Evolutionary conservation across 768 basidiomycete species (phyloP).

Genomic region (Podaxis carcinomalis): DNA sequence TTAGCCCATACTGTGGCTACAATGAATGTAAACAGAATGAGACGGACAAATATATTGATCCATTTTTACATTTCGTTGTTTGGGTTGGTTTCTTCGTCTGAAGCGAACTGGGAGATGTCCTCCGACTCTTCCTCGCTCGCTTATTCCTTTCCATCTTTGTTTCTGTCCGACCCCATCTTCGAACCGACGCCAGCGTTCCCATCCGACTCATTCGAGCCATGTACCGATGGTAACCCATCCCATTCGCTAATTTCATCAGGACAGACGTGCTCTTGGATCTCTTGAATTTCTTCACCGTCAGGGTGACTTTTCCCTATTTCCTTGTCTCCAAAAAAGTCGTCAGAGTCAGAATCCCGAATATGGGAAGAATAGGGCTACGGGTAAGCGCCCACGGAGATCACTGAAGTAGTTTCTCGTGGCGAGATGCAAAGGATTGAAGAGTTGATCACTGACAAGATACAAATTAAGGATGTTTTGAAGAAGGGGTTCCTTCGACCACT

Average conservation of each 20-base stretch:
- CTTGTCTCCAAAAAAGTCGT: not conserved
- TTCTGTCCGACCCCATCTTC: not conserved
- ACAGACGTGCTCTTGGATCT: too few relatives aligned
- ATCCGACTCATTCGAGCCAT: too few relatives aligned
- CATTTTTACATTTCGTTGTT: too few relatives aligned
- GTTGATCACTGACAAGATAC: conserved; percentile 37
- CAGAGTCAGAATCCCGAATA: not conserved
- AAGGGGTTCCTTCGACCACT: conserved; percentile 37
- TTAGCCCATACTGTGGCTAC: not conserved
- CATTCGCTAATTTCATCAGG: not conserved
- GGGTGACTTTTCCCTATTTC: not conserved
- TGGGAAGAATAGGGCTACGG: not conserved
- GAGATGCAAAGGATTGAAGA: conserved; percentile 33
- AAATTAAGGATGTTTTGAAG: conserved; percentile 39
- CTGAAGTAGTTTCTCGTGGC: conserved; percentile 34
- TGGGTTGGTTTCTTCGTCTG: too few relatives aligned
- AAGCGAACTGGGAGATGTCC: too few relatives aligned
- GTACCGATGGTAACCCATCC: too few relatives aligned
- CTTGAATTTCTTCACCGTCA: too few relatives aligned
- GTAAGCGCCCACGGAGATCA: conserved; percentile 21
- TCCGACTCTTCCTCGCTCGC: too few relatives aligned
- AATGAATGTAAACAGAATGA: too few relatives aligned
- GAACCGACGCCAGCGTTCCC: too few relatives aligned
- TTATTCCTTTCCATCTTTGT: too few relatives aligned
- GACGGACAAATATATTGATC: too few relatives aligned